Base-by-base conservation (phyloP, 495 filamentous ascomycete genomes). In the Podospora pseudocomata region DNA sequence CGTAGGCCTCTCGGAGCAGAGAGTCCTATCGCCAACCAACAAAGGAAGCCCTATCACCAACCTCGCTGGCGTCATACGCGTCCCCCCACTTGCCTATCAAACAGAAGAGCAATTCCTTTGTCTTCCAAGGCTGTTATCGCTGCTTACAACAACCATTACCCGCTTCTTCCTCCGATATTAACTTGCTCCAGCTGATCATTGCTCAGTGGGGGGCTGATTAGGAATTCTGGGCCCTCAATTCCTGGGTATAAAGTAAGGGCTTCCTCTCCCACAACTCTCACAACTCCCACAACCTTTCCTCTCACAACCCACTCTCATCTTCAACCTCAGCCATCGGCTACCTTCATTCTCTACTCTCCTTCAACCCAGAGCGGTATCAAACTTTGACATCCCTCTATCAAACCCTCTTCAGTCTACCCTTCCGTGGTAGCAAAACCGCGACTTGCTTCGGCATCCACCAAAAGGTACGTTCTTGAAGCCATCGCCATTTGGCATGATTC, bases 401-500 rank as follows among this genome's bases (percentile, higher is more conserved):
- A 23, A 23, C 1, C 23, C 1, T 26, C 56, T 59, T 59, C 56
- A 9, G n/a, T 27, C 56, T 59, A 59, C 56, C 56, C 13, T 4
- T 59, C 56, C 13, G 39, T 6, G 39, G 39, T 16, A 49, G 39
- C 39, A 18, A 49, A 49, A 49, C 39, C 9, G 13, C 39, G 15
- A 49, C 39, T 49, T 49, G 39, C 13, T 49, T 49, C 13, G 39
- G 13, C 39, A 49, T 32, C 30, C 30, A 5, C 39, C 9, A 49
- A 49, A 49, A 49, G 39, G 39, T 49, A 49, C 13, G 13, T 49
- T 49, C 34, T n/a, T 13, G 13, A 16, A 19, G 34, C 34, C 34
- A 15, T 5, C 44, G 0, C 67, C 67, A 18, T 49, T 65, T 9
- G 67, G 67, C 5, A 61, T 79, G 62, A 78, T 76, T 3, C 39